Evolutionary conservation across 2,329 filamentous ascomycete species (phyloP).

Genomic region (Aspergillus puulaauensis): DNA sequence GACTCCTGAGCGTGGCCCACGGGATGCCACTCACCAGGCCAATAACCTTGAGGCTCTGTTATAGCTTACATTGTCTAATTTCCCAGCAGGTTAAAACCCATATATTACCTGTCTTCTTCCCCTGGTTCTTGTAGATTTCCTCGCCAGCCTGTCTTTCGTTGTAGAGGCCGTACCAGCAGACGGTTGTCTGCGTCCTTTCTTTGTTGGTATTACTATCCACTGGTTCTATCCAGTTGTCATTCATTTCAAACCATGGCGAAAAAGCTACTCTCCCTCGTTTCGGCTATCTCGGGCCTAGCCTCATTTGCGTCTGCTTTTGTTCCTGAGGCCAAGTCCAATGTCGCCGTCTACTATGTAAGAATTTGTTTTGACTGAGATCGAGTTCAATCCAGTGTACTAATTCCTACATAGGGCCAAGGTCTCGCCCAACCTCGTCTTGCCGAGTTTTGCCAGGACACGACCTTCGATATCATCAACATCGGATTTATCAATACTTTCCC

Average conservation of each 20-base stretch:
- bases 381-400: slow-evolving; percentile 9
- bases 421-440: slow-evolving; percentile 47
- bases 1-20: not conserved
- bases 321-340: slow-evolving; percentile 45
- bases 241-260: slow-evolving; percentile 37
- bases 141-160: slow-evolving; percentile 13
- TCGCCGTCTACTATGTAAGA: slow-evolving; percentile 54
- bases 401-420: slow-evolving; percentile 50
- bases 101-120: slow-evolving; percentile 11
- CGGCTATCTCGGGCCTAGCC: slow-evolving; percentile 32
- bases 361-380: not conserved
- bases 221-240: slow-evolving; percentile 35
- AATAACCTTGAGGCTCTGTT: slow-evolving; percentile 5
- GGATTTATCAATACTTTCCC: slow-evolving; percentile 58
- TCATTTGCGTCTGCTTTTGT: slow-evolving; percentile 43
- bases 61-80: not conserved
- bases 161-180: slow-evolving; percentile 25
- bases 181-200: slow-evolving; percentile 58
- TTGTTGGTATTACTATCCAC: slow-evolving; percentile 38
- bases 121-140: slow-evolving; percentile 7
- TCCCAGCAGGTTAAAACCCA: not conserved
- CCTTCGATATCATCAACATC: slow-evolving; percentile 57
- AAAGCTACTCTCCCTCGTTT: slow-evolving; percentile 34
- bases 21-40: slow-evolving; percentile 2
- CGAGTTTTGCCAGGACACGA: slow-evolving; percentile 52